Evolutionary conservation across 2,329 filamentous ascomycete species (phyloP).

Genomic region (Pseudocercospora pini-densiflorae): DNA sequence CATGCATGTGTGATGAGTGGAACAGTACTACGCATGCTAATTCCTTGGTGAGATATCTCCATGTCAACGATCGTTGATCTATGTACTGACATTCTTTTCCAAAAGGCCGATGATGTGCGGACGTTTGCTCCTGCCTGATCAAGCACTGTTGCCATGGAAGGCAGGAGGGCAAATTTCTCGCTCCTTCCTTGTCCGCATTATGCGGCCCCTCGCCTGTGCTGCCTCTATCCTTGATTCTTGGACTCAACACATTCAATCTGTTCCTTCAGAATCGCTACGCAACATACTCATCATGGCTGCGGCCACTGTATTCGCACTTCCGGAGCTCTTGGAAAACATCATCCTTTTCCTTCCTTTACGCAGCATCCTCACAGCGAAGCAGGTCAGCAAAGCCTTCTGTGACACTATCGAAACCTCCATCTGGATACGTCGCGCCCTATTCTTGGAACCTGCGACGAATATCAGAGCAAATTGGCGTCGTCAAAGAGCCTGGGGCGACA

Average conservation of each 20-base stretch:
- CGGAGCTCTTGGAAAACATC: conserved; percentile 16
- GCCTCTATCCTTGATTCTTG: background rate
- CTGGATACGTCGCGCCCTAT: conserved; percentile 8
- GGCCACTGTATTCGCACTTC: conserved; percentile 7
- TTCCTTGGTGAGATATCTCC: background rate
- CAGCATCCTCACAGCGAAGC: conserved; percentile 8
- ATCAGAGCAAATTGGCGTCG: background rate
- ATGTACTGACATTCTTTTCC: background rate
- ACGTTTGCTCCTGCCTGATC: background rate
- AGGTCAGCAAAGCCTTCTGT: conserved; percentile 2
- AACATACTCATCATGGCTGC: conserved; percentile 7
- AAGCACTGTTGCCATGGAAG: background rate
- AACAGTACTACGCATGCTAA: background rate
- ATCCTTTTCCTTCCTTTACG: conserved; percentile 10
- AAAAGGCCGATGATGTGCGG: background rate
- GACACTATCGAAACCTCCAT: background rate
- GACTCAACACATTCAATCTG: background rate
- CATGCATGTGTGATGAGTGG: background rate
- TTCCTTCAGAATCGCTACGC: conserved; percentile 1
- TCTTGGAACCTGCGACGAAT: conserved; percentile 3
- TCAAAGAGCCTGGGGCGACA: too few relatives aligned
- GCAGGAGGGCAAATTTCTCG: background rate
- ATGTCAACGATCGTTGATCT: background rate
- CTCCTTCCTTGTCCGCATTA: background rate
- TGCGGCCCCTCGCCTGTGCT: background rate